A percentile compares a stretch with the other conserved stretches of the same genome.
phyloP scores from a whole-genome alignment of 306 rosid species.

The Cercis canadensis region DNA sequence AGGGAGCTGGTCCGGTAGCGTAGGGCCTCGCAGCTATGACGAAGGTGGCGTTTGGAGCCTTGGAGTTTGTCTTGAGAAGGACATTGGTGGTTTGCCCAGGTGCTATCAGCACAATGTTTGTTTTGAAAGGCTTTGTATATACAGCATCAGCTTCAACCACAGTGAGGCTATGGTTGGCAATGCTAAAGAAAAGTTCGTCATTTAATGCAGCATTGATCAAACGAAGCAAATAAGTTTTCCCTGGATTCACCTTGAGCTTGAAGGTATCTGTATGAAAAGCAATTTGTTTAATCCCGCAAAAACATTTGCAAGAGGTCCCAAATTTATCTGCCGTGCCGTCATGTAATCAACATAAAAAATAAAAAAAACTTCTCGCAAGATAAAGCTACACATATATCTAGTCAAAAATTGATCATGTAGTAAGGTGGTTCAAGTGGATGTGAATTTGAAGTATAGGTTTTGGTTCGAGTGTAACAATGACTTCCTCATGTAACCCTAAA shows the following conservation, averaged over 20 bases:
- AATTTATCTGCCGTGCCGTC: no score
- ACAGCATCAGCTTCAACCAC: conserved; percentile 56
- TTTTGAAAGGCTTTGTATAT: conserved; percentile 44
- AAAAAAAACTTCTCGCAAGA: no score
- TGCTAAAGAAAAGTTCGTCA: conserved; percentile 44
- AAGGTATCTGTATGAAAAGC: conserved; percentile 32
- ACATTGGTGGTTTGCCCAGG: neutral
- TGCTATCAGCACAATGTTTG: neutral
- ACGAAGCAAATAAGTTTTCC: neutral
- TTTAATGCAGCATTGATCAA: no score
- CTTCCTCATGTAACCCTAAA: no score
- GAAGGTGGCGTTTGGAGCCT: neutral
- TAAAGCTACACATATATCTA: no score
- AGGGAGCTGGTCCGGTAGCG: neutral
- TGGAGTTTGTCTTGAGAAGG: neutral
- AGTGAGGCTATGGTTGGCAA: conserved; percentile 47
- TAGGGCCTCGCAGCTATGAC: neutral
- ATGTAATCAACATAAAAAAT: no score
- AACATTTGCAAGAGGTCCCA: no score
- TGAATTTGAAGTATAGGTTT: no score
- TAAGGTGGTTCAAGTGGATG: no score
- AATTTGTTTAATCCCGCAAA: no score
- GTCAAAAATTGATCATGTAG: no score
- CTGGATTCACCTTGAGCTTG: conserved; percentile 49
- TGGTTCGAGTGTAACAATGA: no score